Evolutionary conservation across 257 asterid genomes (phyloP).

Genomic region (Solanum peruvianum): DNA sequence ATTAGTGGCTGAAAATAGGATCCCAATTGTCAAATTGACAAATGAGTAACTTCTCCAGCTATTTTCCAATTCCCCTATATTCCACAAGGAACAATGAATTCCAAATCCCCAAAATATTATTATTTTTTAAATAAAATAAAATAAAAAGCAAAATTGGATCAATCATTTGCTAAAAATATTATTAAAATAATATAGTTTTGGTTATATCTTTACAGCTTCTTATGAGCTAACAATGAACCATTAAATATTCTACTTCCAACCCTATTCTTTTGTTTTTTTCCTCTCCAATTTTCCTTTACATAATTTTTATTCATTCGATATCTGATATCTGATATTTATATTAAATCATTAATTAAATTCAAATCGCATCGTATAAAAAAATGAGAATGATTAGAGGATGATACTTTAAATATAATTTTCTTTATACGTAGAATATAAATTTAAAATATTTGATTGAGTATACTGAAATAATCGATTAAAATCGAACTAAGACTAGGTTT

Average conservation of each 20-base stretch:
- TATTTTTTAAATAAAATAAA: not conserved
- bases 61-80: not conserved
- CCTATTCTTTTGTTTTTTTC: not conserved
- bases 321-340: not conserved
- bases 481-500: too few species aligned
- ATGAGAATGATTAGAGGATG: fast-evolving
- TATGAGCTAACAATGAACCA: not conserved
- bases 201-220: not conserved
- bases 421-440: too few species aligned
- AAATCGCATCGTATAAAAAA: too few species aligned
- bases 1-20: not conserved
- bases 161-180: not conserved
- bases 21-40: not conserved
- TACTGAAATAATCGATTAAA: too few species aligned
- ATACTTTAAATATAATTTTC: fast-evolving
- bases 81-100: not conserved
- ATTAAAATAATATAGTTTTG: not conserved
- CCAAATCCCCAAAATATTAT: not conserved
- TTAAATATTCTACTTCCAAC: not conserved
- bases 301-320: too few species aligned
- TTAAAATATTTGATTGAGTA: fast-evolving
- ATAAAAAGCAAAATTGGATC: not conserved
- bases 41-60: not conserved
- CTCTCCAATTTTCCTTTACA: not conserved
- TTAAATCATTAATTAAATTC: not conserved